These are phyloP conservation scores for Fusarium beomiforme DNA, from an alignment of 2,329 filamentous ascomycete species.

Conservation along the genomic window DNA sequence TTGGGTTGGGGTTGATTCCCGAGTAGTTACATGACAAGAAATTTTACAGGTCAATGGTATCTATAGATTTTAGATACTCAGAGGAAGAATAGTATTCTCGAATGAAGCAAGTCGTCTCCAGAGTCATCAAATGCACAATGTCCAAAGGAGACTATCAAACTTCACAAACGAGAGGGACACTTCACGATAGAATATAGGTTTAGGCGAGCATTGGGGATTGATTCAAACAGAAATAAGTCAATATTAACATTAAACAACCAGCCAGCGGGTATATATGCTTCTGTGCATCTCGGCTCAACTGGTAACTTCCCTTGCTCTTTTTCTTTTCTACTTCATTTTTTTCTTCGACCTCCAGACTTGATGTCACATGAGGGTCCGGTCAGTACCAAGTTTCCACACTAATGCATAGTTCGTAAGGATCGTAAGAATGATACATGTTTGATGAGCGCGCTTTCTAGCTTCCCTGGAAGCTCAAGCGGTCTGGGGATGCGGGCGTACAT, in stretches of 20 bases:
- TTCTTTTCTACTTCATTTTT: constrained; percentile 34
- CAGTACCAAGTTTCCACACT: constrained; percentile 41
- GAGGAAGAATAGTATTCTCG: not conserved
- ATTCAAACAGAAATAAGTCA: constrained; percentile 38
- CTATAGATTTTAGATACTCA: no score
- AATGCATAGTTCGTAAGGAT: constrained; percentile 62
- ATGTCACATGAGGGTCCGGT: constrained; percentile 22
- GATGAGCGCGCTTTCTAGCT: constrained; percentile 25
- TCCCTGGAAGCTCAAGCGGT: constrained; percentile 28
- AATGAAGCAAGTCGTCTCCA: not conserved
- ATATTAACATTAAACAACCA: constrained; percentile 50
- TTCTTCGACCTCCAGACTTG: constrained; percentile 29
- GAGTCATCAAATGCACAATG: not conserved
- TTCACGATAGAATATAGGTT: not conserved
- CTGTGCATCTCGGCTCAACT: constrained; percentile 44
- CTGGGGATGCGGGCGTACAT: constrained; percentile 36
- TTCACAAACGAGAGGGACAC: not conserved
- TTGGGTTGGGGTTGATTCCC: no score
- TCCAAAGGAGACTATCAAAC: not conserved
- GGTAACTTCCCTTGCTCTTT: constrained; percentile 38
- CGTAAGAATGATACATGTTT: constrained; percentile 62
- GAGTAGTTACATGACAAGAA: no score
- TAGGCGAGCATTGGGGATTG: constrained; percentile 15
- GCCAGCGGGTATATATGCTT: constrained; percentile 47
- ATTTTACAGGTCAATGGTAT: no score